Percentiles rank a stretch among this genome's conserved stretches.
Conservation (phyloP, 2,329 filamentous ascomycete genomes). For the Curvularia eragrostidis region DNA sequence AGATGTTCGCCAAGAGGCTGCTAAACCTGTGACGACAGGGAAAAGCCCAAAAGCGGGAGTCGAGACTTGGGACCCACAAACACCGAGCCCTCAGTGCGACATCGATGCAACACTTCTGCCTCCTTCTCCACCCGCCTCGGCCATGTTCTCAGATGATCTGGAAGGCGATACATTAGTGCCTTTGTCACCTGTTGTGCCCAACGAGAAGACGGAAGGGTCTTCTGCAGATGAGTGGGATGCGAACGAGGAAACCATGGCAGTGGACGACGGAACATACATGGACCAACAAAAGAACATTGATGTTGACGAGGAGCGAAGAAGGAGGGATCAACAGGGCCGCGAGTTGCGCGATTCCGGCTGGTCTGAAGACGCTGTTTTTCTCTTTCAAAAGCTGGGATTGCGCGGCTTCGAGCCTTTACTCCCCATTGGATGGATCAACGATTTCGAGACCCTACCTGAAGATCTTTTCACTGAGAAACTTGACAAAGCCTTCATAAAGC, state of each 20-base stretch:
- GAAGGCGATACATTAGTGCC: constrained; percentile 43
- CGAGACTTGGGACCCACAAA: constrained; percentile 31
- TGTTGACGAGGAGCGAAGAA: constrained; percentile 30
- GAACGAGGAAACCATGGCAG: constrained; percentile 47
- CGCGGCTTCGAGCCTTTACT: constrained; percentile 65
- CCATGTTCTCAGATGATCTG: constrained; percentile 28
- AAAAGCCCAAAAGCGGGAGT: constrained; percentile 46
- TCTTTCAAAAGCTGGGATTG: constrained; percentile 61
- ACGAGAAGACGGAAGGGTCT: constrained; percentile 14
- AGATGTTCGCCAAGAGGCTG: constrained; percentile 3
- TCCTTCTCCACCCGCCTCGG: constrained; percentile 42
- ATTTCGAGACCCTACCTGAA: constrained; percentile 62
- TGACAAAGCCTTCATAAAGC: constrained; percentile 56
- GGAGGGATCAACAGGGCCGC: constrained; percentile 35
- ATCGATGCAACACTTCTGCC: constrained; percentile 36
- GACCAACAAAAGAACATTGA: constrained; percentile 33
- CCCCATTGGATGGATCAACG: constrained; percentile 59
- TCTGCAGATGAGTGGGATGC: constrained; percentile 40
- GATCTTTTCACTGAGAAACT: constrained; percentile 57
- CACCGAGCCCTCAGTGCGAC: constrained; percentile 30
- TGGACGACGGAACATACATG: constrained; percentile 43
- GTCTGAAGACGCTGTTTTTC: constrained; percentile 59
- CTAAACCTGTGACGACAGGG: constrained; percentile 20
- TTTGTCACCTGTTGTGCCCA: constrained; percentile 14
- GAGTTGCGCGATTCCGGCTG: constrained; percentile 55